These are phyloP conservation scores for Eucalyptus cloeziana DNA, from an alignment of 345 rosid species.

Conservation along the genomic window DNA sequence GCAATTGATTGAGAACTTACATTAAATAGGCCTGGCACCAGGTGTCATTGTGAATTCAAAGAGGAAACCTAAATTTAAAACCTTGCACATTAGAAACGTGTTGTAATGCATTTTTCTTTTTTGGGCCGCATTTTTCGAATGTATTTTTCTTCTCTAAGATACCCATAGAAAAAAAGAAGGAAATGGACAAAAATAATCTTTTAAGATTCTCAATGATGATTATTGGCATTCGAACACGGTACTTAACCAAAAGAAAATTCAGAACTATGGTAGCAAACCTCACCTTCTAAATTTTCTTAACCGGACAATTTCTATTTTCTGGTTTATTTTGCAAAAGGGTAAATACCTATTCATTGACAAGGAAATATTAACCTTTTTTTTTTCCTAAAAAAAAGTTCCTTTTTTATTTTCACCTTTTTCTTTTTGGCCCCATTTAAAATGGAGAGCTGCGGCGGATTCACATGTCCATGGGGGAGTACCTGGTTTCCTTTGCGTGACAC, in stretches of 20 bases:
- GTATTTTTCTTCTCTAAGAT: background rate
- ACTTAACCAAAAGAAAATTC: background rate
- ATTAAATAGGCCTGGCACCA: background rate
- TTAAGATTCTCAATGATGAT: background rate
- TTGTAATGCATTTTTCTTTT: background rate
- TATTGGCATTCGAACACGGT: background rate
- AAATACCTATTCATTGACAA: background rate
- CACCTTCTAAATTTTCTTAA: background rate
- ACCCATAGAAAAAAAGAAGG: background rate
- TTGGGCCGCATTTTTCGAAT: background rate
- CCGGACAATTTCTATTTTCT: background rate
- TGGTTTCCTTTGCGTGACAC: background rate
- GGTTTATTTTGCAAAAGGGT: background rate
- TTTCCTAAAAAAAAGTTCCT: background rate
- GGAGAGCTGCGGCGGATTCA: background rate
- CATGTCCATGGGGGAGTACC: background rate
- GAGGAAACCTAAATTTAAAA: background rate
- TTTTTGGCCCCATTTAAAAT: background rate
- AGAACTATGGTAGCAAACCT: background rate
- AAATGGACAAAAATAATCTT: accelerated
- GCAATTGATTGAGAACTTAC: background rate
- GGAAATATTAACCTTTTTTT: background rate
- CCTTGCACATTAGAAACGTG: background rate
- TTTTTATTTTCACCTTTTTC: background rate
- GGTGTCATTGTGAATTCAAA: background rate